Evolutionary conservation across 2,329 filamentous ascomycete genomes (phyloP), one percentile per base, ranked within the genome.

Genomic region (Talaromyces sp.): DNA sequence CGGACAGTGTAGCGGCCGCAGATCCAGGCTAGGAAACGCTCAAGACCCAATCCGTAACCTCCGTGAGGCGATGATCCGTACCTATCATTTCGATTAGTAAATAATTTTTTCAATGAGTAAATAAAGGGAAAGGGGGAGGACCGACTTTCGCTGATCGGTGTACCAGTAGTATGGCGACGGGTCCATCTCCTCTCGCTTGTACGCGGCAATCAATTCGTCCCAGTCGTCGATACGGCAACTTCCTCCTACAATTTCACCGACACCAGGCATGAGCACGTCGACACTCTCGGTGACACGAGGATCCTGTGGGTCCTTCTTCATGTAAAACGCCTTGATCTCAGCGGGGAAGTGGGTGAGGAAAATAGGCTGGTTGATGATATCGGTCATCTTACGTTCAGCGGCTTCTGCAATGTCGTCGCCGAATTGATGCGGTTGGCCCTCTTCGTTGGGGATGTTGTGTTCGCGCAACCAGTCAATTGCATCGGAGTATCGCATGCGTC

Each of bases 261-360:
- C 95, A 71, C 92, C 92, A 11, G 95, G 95, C 93, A 99, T 90
- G 68, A 90, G 76, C 67, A 86, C 86, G 70, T 99, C 95, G 15
- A 98, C 94, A 68, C 88, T 92, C 84, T 99, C 94, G 0, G 95
- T 99, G 31, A 97, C 92, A 29, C 93, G 87, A 34, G 80, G 82
- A 75, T 99, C 95, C 34, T 85, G 80, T 51, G 85, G 83, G 72
- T 94, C 95, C 80, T 90, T 93, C 81, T 93, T 90, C 95, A 99
- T 99, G 86, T 99, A 99, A 79, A 99, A 99, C 1, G 95, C 91
- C 85, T 99, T 99, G 85, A 99, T 97, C 82, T 94, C 92, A 67
- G 89, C 89, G 22, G 95, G 95, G 87, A 99, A 99, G 81, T 98
- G 94, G 2, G 94, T 98, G 49, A 98, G 85, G 83, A 98, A 92